These are phyloP conservation scores for Nelumbo lutea DNA, from an alignment of 164 flowering plant species.

Conservation along the genomic window DNA sequence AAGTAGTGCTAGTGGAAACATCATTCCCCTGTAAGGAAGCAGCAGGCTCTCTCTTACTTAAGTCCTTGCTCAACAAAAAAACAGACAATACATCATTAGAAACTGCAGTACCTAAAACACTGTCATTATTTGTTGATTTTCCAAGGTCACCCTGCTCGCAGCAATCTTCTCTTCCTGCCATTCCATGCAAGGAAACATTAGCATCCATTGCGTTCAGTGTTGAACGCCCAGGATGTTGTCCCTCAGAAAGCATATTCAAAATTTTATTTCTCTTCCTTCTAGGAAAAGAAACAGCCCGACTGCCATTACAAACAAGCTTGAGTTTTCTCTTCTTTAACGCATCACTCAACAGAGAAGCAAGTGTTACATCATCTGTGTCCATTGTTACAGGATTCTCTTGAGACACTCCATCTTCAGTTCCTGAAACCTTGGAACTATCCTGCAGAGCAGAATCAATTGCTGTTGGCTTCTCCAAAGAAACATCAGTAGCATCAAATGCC, in stretches of 20 bases:
- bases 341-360: constrained; percentile 9
- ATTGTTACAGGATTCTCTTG: constrained; percentile 8
- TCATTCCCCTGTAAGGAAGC: neutral
- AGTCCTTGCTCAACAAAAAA: neutral
- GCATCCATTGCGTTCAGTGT: neutral
- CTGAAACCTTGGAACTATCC: constrained; percentile 3
- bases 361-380: constrained; percentile 17
- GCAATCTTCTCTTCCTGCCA: neutral
- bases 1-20: neutral
- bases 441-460: neutral
- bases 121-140: neutral
- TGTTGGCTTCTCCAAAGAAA: neutral
- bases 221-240: neutral
- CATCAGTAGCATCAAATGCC: neutral
- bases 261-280: constrained; percentile 6
- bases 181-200: neutral
- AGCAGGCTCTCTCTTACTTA: neutral
- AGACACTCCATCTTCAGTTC: constrained; percentile 1
- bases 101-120: neutral
- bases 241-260: neutral
- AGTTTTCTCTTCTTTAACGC: constrained; percentile 9
- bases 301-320: neutral
- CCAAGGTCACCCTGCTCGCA: neutral
- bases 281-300: constrained; percentile 2
- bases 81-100: neutral